These are phyloP conservation scores for Phascolomyces articulosus DNA, from an alignment of 371 early-diverging fungal genomes.

Conservation along the genomic window DNA sequence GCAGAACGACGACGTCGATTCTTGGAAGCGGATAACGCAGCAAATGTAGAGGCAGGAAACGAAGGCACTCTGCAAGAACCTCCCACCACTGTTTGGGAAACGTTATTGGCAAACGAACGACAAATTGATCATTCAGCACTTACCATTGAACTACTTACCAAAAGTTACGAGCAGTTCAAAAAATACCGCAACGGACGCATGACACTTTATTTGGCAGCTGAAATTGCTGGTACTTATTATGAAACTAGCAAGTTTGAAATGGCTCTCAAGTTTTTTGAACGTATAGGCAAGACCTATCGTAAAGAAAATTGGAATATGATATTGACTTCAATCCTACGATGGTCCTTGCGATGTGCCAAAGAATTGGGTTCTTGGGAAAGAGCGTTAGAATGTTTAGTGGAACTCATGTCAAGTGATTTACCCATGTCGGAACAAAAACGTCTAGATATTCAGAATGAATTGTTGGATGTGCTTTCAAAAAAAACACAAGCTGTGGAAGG, in stretches of 20 bases:
- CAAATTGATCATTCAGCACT: slow-evolving; percentile 66
- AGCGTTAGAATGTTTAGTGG: slow-evolving; percentile 73
- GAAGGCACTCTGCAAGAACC: slow-evolving; percentile 1
- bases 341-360: slow-evolving; percentile 75
- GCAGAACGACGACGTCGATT: slow-evolving; percentile 72
- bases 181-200: slow-evolving; percentile 72
- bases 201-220: slow-evolving; percentile 84
- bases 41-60: not conserved
- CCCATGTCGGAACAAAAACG: slow-evolving; percentile 50
- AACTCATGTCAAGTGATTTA: slow-evolving; percentile 60
- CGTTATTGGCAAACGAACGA: slow-evolving; percentile 39
- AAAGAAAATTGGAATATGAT: slow-evolving; percentile 84
- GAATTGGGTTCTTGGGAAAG: slow-evolving; percentile 65
- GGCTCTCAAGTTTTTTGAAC: slow-evolving; percentile 87
- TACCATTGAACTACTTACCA: slow-evolving; percentile 82
- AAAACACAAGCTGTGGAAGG: not conserved
- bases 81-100: not conserved
- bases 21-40: slow-evolving; percentile 39
- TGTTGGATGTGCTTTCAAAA: slow-evolving; percentile 30
- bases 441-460: slow-evolving; percentile 49
- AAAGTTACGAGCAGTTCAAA: slow-evolving; percentile 89
- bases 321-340: slow-evolving; percentile 66
- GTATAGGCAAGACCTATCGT: slow-evolving; percentile 87
- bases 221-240: slow-evolving; percentile 85
- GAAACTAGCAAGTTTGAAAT: slow-evolving; percentile 79